A percentile compares a stretch with the other conserved stretches of the same genome.
Conservation (phyloP, 2,329 filamentous ascomycete genomes). For the Penicillium sp. region DNA sequence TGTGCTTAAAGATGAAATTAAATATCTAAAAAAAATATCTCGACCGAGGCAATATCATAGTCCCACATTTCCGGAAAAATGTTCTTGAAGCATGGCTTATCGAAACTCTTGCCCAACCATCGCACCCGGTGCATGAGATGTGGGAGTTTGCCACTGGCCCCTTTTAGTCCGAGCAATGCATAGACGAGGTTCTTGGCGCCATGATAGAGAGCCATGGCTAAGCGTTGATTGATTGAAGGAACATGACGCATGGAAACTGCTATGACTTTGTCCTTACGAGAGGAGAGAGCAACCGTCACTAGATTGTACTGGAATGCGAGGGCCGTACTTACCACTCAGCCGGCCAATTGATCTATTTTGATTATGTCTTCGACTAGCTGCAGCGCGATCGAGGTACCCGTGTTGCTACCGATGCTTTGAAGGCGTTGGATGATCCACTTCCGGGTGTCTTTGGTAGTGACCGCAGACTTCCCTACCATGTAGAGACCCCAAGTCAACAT, state of each 20-base stretch:
- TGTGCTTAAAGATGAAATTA: background rate
- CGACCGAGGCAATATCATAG: no score
- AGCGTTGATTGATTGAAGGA: background rate
- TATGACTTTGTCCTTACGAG: background rate
- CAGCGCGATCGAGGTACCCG: constrained; percentile 8
- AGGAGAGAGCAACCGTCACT: background rate
- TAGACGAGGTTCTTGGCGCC: background rate
- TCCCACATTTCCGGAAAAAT: no score
- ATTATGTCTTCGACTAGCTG: constrained; percentile 4
- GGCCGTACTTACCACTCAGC: background rate
- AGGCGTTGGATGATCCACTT: constrained; percentile 15
- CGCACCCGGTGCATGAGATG: background rate
- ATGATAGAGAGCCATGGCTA: background rate
- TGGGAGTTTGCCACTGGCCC: background rate
- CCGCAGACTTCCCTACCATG: constrained; percentile 19
- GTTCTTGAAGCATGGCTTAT: background rate
- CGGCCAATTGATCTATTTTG: constrained; percentile 7
- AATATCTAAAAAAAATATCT: no score
- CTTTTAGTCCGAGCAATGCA: background rate
- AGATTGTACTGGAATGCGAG: no score
- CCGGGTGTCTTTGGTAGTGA: constrained; percentile 6
- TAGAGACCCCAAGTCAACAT: constrained; percentile 21
- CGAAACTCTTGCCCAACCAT: background rate
- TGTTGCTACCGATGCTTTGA: constrained; percentile 8
- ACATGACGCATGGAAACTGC: background rate